Percentiles rank a stretch among this genome's conserved stretches.
phyloP scores from a whole-genome alignment of 2,329 filamentous ascomycete genomes.

The Colletotrichum sojae region DNA sequence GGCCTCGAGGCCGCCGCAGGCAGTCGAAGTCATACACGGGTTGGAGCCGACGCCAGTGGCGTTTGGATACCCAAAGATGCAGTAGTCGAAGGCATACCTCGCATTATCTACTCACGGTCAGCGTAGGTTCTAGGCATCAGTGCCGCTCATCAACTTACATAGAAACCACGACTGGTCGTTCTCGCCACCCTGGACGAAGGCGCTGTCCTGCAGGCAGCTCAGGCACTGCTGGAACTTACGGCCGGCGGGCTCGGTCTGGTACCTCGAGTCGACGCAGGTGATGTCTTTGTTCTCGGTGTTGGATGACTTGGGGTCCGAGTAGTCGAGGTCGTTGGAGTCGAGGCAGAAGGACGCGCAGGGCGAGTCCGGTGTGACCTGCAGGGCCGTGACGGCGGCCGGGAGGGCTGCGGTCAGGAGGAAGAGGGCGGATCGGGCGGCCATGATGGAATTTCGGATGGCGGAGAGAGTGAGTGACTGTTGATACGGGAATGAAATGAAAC shows the following conservation, averaged over 20 bases:
- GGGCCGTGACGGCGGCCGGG: slow-evolving; percentile 49
- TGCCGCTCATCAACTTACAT: slow-evolving; percentile 57
- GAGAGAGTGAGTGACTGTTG: slow-evolving; percentile 2
- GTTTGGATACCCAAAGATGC: slow-evolving; percentile 67
- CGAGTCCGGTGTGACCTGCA: slow-evolving; percentile 68
- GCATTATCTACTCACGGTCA: slow-evolving; percentile 66
- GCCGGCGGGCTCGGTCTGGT: slow-evolving; percentile 54
- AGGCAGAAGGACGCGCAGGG: slow-evolving; percentile 67
- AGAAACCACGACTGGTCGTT: slow-evolving; percentile 70
- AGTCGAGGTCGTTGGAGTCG: slow-evolving; percentile 57
- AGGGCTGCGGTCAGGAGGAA: slow-evolving; percentile 45
- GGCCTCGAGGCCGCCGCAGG: slow-evolving; percentile 62
- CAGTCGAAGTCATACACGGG: slow-evolving; percentile 65
- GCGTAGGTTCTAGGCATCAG: not conserved
- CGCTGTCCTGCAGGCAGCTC: slow-evolving; percentile 67
- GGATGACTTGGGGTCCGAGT: slow-evolving; percentile 62
- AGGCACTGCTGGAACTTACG: slow-evolving; percentile 65
- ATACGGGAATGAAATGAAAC: slow-evolving; percentile 16
- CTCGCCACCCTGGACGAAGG: slow-evolving; percentile 61
- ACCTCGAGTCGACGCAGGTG: slow-evolving; percentile 62
- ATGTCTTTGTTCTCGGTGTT: slow-evolving; percentile 62
- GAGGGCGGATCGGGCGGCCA: slow-evolving; percentile 42
- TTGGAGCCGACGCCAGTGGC: slow-evolving; percentile 59
- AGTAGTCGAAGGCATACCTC: slow-evolving; percentile 66
- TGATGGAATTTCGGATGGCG: slow-evolving; percentile 8